Evolutionary conservation across 768 basidiomycete species (phyloP).

Genomic region (Mycena olivaceomarginata): DNA sequence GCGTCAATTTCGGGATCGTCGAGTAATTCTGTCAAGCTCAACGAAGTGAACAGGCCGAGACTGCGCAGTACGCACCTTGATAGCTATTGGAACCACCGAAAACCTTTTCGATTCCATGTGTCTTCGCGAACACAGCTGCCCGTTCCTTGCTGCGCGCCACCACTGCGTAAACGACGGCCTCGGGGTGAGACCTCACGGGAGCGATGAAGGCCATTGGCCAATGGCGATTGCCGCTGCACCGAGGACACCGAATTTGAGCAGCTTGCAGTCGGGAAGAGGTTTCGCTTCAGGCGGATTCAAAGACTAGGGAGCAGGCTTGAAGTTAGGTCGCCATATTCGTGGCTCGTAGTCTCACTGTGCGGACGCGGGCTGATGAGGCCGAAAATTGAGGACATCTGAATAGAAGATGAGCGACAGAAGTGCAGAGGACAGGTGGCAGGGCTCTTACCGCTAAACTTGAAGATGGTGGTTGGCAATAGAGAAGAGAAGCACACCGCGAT

Average conservation of each 20-base stretch:
- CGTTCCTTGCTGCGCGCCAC: constrained; percentile 72
- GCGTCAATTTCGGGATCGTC: constrained; percentile 70
- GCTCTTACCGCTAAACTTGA: too few relatives aligned
- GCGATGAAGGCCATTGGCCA: constrained; percentile 69
- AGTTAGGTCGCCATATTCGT: too few relatives aligned
- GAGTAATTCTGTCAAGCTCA: constrained; percentile 59
- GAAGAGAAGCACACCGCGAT: too few relatives aligned
- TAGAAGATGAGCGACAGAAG: background rate
- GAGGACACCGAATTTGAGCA: constrained; percentile 53
- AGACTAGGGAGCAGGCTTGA: background rate
- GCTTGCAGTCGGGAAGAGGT: constrained; percentile 24
- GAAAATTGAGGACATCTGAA: constrained; percentile 47
- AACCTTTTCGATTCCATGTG: constrained; percentile 69
- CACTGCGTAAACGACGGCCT: constrained; percentile 73
- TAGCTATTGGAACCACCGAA: constrained; percentile 70
- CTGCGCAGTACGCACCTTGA: constrained; percentile 61
- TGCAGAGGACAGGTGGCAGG: too few relatives aligned
- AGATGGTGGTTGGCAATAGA: too few relatives aligned
- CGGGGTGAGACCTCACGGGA: constrained; percentile 73
- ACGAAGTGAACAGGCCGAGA: background rate
- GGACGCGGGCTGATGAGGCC: constrained; percentile 49
- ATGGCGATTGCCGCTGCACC: constrained; percentile 75
- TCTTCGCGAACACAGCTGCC: constrained; percentile 73
- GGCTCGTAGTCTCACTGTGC: constrained; percentile 17
- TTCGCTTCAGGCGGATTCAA: constrained; percentile 32